These are phyloP conservation scores for Salix udensis DNA, from an alignment of 345 rosid species.

Conservation along the genomic window DNA sequence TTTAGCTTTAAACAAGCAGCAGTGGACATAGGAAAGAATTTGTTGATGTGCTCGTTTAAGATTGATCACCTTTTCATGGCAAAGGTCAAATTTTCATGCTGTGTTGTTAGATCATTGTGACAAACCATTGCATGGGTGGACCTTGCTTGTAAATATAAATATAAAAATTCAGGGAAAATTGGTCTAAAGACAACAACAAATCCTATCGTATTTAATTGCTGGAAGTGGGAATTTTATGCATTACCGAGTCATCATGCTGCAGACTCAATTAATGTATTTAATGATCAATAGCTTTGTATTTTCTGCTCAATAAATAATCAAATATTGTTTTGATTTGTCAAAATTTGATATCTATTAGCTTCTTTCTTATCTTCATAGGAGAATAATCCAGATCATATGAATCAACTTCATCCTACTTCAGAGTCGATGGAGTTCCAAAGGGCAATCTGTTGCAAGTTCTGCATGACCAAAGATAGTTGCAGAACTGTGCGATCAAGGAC, in stretches of 20 bases:
- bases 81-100: too few relatives aligned
- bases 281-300: not conserved
- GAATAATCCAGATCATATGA: constrained; percentile 12
- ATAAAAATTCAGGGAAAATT: not conserved
- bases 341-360: not conserved
- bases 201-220: not conserved
- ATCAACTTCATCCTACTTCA: constrained; percentile 1
- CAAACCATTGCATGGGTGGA: too few relatives aligned
- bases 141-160: not conserved
- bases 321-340: not conserved
- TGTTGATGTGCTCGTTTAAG: too few relatives aligned
- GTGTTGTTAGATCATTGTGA: too few relatives aligned
- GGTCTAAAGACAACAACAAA: not conserved
- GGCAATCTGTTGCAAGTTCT: constrained; percentile 17
- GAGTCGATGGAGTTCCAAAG: constrained; percentile 14
- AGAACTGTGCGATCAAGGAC: constrained; percentile 52
- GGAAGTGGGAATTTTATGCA: not conserved
- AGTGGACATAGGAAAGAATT: too few relatives aligned
- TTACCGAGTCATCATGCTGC: not conserved
- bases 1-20: too few relatives aligned
- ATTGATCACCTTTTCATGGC: too few relatives aligned
- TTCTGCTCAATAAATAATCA: not conserved
- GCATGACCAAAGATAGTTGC: constrained; percentile 43
- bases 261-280: not conserved
- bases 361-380: constrained; percentile 10